Evolutionary conservation across 768 basidiomycete species (phyloP).

Genomic region (Sarcodon aspratus): DNA sequence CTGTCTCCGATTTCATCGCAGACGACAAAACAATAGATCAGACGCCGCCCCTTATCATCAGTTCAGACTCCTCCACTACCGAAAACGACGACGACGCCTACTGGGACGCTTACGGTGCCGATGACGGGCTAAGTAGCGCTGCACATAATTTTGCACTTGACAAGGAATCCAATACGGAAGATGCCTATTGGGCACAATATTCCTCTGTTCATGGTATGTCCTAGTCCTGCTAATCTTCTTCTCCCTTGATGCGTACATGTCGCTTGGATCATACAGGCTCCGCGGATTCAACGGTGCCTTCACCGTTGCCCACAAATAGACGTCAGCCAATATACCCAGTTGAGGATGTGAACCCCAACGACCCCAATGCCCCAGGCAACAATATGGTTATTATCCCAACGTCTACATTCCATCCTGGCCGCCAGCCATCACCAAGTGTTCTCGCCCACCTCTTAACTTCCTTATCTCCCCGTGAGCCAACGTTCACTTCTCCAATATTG

Average conservation of each 20-base stretch:
- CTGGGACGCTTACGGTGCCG: constrained; percentile 53
- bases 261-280: constrained; percentile 34
- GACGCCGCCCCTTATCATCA: constrained; percentile 9
- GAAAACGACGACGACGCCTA: constrained; percentile 40
- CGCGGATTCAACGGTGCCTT: constrained; percentile 58
- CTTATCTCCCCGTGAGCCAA: constrained; percentile 14
- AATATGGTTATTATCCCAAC: constrained; percentile 7
- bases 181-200: constrained; percentile 74
- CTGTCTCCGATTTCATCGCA: neutral
- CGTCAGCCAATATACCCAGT: constrained; percentile 10
- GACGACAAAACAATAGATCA: neutral
- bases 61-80: constrained; percentile 1
- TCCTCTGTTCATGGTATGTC: constrained; percentile 55
- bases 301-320: constrained; percentile 24
- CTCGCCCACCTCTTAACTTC: constrained; percentile 15
- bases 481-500: constrained; percentile 5
- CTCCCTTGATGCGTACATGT: neutral
- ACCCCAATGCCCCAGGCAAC: constrained; percentile 13
- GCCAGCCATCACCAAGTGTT: constrained; percentile 17
- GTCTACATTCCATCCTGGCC: constrained; percentile 8
- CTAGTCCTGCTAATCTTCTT: neutral
- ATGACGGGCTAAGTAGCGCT: constrained; percentile 14
- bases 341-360: constrained; percentile 8
- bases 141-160: constrained; percentile 14
- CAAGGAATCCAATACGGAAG: constrained; percentile 24